Conservation (phyloP, 1,139 yeast genomes). For the Nakaseomyces sp. region DNA sequence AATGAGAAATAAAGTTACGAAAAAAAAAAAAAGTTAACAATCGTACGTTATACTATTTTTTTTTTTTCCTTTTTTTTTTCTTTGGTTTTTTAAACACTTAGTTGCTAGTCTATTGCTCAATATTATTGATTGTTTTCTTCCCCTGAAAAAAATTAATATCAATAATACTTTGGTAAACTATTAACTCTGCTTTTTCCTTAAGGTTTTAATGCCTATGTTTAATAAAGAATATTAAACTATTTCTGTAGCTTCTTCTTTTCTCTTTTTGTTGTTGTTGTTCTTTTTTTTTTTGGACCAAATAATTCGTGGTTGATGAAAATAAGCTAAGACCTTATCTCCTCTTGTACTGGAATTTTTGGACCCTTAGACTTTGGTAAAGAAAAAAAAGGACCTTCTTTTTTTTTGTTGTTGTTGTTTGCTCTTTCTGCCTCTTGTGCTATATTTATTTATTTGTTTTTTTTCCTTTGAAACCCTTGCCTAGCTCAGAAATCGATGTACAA, state of each 20-base stretch:
- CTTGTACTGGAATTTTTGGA: neutral
- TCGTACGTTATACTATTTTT: neutral
- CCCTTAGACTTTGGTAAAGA: neutral
- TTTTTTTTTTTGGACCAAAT: no score
- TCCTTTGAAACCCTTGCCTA: conserved; percentile 1
- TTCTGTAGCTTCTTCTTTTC: no score
- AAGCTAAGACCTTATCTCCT: no score
- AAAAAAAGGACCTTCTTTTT: neutral
- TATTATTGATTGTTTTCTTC: conserved; percentile 3
- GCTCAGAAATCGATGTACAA: neutral
- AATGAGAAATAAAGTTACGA: no score
- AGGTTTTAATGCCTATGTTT: neutral
- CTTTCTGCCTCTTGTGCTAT: neutral
- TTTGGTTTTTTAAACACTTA: neutral
- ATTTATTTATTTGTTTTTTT: neutral
- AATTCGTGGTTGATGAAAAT: no score
- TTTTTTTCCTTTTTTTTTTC: no score
- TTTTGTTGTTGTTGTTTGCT: neutral
- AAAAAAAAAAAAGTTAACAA: neutral
- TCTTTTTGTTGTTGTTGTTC: no score
- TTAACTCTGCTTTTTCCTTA: neutral
- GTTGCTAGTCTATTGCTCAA: neutral
- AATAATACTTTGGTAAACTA: neutral
- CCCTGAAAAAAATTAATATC: conserved; percentile 3
- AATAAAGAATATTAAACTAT: no score